Percentiles rank a stretch among this genome's conserved stretches.
phyloP scores from a whole-genome alignment of 2,329 filamentous ascomycete genomes.

The Phaeosphaeriaceae sp. region DNA sequence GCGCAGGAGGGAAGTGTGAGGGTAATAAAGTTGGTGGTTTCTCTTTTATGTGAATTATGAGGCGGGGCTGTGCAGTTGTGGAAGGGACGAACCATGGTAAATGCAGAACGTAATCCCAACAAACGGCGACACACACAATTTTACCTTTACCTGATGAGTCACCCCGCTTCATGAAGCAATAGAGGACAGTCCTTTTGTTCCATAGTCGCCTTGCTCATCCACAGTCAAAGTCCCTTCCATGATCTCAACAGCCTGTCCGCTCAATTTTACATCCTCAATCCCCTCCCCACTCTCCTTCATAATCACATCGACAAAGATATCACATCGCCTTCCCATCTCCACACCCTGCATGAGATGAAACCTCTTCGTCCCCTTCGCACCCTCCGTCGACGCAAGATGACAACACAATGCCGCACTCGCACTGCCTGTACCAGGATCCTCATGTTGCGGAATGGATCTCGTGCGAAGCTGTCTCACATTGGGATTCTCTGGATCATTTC shows the following conservation, averaged over 20 bases:
- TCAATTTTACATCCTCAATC: constrained; percentile 51
- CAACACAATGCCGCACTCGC: constrained; percentile 54
- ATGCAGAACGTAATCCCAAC: no score
- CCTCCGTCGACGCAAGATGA: constrained; percentile 48
- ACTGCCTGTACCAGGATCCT: constrained; percentile 60
- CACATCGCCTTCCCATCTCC: constrained; percentile 58
- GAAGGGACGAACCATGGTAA: no score
- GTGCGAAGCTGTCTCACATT: constrained; percentile 55
- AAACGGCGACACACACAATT: no score
- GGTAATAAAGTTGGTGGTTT: no score
- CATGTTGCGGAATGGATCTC: constrained; percentile 63
- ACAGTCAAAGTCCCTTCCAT: constrained; percentile 27
- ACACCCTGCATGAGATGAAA: constrained; percentile 57
- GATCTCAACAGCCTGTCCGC: constrained; percentile 52
- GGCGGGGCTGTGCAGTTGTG: no score
- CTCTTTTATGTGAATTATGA: no score
- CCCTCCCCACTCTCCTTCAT: constrained; percentile 42
- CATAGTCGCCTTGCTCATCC: not conserved
- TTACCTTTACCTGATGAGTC: no score
- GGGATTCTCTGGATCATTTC: constrained; percentile 33
- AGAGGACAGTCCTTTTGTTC: no score
- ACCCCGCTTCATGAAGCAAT: no score
- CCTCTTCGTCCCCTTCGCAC: constrained; percentile 5
- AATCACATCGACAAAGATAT: constrained; percentile 55
- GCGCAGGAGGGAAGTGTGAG: no score